A percentile compares a stretch with the other conserved stretches of the same genome.
Evolutionary conservation across 140 eudicot species (phyloP).

Genomic region (Bidens hawaiensis): DNA sequence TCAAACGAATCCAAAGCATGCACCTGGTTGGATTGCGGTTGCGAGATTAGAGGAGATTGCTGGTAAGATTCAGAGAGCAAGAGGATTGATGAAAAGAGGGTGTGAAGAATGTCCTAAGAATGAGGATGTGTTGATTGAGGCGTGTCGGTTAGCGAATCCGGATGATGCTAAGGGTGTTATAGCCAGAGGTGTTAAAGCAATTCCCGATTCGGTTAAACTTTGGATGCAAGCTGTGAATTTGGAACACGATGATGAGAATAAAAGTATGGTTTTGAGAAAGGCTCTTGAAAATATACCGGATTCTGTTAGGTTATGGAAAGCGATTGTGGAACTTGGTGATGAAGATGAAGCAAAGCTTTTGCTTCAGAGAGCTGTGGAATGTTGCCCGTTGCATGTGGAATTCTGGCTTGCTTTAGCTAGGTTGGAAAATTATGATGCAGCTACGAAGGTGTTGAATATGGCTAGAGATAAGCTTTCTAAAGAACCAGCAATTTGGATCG

Average conservation of each 20-base stretch:
- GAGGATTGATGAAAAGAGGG: conserved; percentile 62
- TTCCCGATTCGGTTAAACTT: conserved; percentile 77
- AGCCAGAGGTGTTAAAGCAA: conserved; percentile 80
- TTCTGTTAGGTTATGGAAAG: conserved; percentile 94
- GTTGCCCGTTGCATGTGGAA: conserved; percentile 90
- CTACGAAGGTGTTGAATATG: conserved; percentile 73
- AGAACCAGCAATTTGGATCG: conserved; percentile 92
- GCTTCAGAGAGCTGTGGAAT: conserved; percentile 84
- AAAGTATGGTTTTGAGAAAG: conserved; percentile 73
- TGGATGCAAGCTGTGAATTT: conserved; percentile 87
- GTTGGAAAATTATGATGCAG: conserved; percentile 74
- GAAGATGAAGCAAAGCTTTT: conserved; percentile 82
- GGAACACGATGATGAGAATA: conserved; percentile 66
- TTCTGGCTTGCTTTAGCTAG: conserved; percentile 91
- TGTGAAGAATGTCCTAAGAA: conserved; percentile 91
- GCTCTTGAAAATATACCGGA: conserved; percentile 89
- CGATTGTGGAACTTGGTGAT: conserved; percentile 84
- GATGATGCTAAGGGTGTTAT: conserved; percentile 87
- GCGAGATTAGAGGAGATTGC: conserved; percentile 89
- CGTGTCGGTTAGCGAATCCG: conserved; percentile 67
- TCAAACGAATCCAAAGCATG: conserved; percentile 84
- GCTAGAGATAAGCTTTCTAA: conserved; percentile 84
- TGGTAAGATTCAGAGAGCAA: conserved; percentile 69
- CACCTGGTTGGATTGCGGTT: conserved; percentile 96
- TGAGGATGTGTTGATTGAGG: conserved; percentile 96